Conservation (phyloP, 805 yeast genomes). For the Spathaspora girioi region DNA sequence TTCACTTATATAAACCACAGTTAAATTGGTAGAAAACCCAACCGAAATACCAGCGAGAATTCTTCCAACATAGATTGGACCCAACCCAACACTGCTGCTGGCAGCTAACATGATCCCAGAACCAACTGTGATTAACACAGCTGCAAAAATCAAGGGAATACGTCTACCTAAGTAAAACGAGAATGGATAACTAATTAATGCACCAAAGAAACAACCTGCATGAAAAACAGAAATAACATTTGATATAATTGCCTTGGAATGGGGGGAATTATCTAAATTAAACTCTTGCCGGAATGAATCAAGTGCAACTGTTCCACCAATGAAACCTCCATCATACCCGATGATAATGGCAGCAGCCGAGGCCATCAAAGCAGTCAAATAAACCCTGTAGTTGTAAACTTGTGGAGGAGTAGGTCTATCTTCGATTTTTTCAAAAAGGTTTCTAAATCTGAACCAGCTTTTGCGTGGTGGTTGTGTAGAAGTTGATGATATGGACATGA, state of each 20-base stretch:
- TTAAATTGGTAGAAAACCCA: conserved; percentile 33
- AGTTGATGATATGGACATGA: background rate
- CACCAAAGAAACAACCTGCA: conserved; percentile 39
- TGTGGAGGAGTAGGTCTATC: conserved; percentile 37
- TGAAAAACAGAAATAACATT: conserved; percentile 38
- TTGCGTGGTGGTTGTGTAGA: background rate
- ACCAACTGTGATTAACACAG: conserved; percentile 29
- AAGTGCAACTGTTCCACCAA: conserved; percentile 38
- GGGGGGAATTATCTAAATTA: conserved; percentile 18
- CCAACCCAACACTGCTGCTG: conserved; percentile 21
- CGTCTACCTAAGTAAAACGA: conserved; percentile 32
- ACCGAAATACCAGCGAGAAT: conserved; percentile 34
- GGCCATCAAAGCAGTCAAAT: conserved; percentile 33
- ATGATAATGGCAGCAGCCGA: conserved; percentile 38
- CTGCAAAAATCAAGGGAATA: conserved; percentile 27
- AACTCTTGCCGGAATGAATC: conserved; percentile 29
- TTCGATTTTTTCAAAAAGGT: conserved; percentile 28
- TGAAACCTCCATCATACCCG: conserved; percentile 40
- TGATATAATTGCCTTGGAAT: conserved; percentile 21
- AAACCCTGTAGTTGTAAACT: conserved; percentile 32
- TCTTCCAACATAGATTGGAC: conserved; percentile 35
- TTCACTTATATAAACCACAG: conserved; percentile 34
- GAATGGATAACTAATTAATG: conserved; percentile 33
- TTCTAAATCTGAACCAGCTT: conserved; percentile 5
- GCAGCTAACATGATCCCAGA: conserved; percentile 37